Percentiles rank a stretch among this genome's conserved stretches.
Conservation (phyloP, 1,139 yeast genomes). For the Scheffersomyces titani region DNA sequence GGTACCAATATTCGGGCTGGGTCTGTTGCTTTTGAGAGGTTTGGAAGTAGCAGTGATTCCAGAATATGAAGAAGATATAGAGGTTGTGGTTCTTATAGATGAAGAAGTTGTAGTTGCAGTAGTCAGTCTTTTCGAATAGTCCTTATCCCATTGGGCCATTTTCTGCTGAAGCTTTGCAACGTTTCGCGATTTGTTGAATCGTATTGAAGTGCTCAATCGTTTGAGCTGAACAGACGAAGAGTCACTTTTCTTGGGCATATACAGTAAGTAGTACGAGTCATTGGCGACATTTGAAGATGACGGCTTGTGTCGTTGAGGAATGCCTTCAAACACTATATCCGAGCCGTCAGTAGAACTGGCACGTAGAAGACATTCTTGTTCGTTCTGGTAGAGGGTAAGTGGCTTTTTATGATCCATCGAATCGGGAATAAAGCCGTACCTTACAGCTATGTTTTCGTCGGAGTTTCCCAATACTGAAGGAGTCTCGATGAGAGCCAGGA, state of each 20-base stretch:
- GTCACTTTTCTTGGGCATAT: slow-evolving; percentile 15
- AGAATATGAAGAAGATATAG: background rate
- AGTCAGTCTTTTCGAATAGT: slow-evolving; percentile 1
- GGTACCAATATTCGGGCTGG: background rate
- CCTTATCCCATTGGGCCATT: slow-evolving; percentile 14
- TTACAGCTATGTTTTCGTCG: slow-evolving; percentile 32
- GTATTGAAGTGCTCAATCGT: slow-evolving; percentile 31
- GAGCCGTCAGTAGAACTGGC: slow-evolving; percentile 25
- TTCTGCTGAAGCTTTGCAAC: slow-evolving; percentile 19
- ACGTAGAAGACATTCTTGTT: slow-evolving; percentile 33
- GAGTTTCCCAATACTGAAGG: slow-evolving; percentile 13
- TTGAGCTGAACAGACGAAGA: slow-evolving; percentile 20
- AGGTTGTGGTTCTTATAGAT: too few relatives aligned
- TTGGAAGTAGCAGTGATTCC: background rate
- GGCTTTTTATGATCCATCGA: slow-evolving; percentile 42
- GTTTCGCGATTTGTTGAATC: slow-evolving; percentile 41
- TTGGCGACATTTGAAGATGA: slow-evolving; percentile 14
- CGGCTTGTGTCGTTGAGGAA: slow-evolving; percentile 30
- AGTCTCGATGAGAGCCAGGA: slow-evolving; percentile 25
- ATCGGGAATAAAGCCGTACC: slow-evolving; percentile 48
- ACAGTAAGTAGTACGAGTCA: slow-evolving; percentile 35
- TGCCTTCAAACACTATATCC: slow-evolving; percentile 41
- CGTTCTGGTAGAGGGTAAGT: slow-evolving; percentile 36
- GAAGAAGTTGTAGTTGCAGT: background rate
- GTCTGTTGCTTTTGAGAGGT: background rate